Evolutionary conservation across 352 stramenopile genomes (phyloP), one percentile per base, ranked within the genome.

Genomic region (Phytophthora ohioensis): DNA sequence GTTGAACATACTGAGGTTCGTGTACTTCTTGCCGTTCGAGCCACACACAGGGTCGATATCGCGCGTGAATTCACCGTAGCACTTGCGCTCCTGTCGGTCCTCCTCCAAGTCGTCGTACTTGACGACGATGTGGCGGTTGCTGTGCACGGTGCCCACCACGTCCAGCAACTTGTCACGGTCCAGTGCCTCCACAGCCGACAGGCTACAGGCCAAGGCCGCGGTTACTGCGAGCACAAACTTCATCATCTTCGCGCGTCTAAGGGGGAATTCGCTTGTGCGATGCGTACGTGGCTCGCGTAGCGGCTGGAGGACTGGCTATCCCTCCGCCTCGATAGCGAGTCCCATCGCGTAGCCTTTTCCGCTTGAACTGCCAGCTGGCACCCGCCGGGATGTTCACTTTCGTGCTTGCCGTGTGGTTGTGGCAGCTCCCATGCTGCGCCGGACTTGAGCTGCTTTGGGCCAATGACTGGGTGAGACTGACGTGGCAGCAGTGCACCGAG

Each of bases 1-100:
- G 56, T 58, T 58, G 42, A 91, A 87, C 62, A 89, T 81, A 57
- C 80, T 89, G 17, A 65, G 49, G 62, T 91, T 91, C 42, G 52
- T 67, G 69, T 88, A 85, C 39, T 79, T 75, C 54, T 76, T 80
- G 53, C 83, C 83, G 58, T 91, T 82, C 5, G 80, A 88, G 48
- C 67, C 81, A 55, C 84, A 91, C 36, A 90, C 80, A 1, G 69
- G 76, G 21, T 80, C 69, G 46, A 77, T 76, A 11, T 88, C 81
- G 10, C 81, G 78, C 47, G 78, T 88, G 52, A 90, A 88, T 9
- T 76, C 17, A 15, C 52, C 65, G 43, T 71, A 75, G 49, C 80
- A 88, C 64, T 82, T 75, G 36, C 53, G 62, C 45, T 76, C 67
- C 34, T 75, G 47, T 8, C 69, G 68, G 31, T 69, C 52, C 47